Base-by-base conservation (phyloP, 2,329 filamentous ascomycete genomes). In the Ceratocystis lukuohia region DNA sequence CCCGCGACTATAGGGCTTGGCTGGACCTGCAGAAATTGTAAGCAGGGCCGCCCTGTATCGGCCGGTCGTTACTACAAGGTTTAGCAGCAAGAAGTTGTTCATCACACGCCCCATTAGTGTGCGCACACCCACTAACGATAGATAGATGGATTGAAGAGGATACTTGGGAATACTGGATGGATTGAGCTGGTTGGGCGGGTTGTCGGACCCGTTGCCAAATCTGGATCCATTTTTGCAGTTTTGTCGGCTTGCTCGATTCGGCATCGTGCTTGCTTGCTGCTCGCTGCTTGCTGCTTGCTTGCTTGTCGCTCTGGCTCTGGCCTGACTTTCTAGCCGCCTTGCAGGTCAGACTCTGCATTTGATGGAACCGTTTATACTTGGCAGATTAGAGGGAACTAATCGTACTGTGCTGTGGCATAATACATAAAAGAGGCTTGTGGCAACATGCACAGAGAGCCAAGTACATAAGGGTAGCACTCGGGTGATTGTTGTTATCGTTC, bases 1-100 rank as follows among this genome's bases (percentile, higher is more conserved):
- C 28, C 28, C 28, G 20, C 28, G n/a, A 4, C 28, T 41, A 41
- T 41, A 41, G 37, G 37, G 37, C 37, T 41, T 59, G 25, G 25
- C 56, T 59, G 56, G 56, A 59, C 56, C 56, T 59, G 56, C 56
- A 59, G 56, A 30, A 59, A 59, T 37, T 8, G 56, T 59, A 37
- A 37, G 56, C 56, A 41, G 37, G 37, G 37, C 37, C 37, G 37
- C 37, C 37, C 56, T 59, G 56, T 59, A 59, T 59, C 56, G 56
- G 56, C 56, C 56, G 56, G 28, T 30, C 15, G 10, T 57, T 33
- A 15, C 22, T 57, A 17, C 53, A 57, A 33, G 25, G 53, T 33
- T 57, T 37, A 37, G 33, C 33, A 37, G 33, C 10, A 12, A 37
- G 33, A 37, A 12, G 33, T 41, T 59, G 56, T 30, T 59, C 30